Percentiles rank a stretch among this genome's conserved stretches.
Evolutionary conservation across 768 basidiomycete species (phyloP).

Genomic region (Calocybe indica): DNA sequence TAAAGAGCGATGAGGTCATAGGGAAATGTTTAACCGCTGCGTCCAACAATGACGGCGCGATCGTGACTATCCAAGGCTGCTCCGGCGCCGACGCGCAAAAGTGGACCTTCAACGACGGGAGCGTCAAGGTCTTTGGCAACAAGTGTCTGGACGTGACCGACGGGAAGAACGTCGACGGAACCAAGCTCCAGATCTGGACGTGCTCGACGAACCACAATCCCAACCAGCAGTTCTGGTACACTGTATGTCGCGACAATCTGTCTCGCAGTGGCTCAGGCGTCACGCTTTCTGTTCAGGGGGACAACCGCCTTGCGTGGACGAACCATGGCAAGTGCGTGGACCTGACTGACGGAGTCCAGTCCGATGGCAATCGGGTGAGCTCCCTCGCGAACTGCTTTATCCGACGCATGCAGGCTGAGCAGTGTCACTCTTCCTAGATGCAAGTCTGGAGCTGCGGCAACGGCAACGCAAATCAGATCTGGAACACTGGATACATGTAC

Average conservation of each 20-base stretch:
- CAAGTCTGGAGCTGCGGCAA: conserved; percentile 40
- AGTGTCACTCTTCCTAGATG: conserved; percentile 20
- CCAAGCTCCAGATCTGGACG: conserved; percentile 47
- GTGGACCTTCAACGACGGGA: conserved; percentile 40
- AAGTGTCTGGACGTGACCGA: conserved; percentile 46
- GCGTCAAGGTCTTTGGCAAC: conserved; percentile 35
- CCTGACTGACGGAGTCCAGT: conserved; percentile 31
- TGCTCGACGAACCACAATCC: conserved; percentile 28
- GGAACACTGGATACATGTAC: conserved; percentile 44
- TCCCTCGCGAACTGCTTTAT: not conserved
- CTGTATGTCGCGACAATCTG: conserved; percentile 17
- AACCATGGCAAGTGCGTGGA: conserved; percentile 46
- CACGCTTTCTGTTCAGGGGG: conserved; percentile 9
- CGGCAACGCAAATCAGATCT: conserved; percentile 43
- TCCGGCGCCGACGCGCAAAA: conserved; percentile 37
- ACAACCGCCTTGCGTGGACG: conserved; percentile 40
- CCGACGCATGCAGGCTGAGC: not conserved
- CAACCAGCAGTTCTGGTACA: conserved; percentile 44
- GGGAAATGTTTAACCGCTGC: conserved; percentile 49
- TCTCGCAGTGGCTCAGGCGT: not conserved
- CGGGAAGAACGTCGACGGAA: conserved; percentile 36
- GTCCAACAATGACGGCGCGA: conserved; percentile 41
- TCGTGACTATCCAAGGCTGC: conserved; percentile 42
- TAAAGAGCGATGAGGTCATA: conserved; percentile 8
- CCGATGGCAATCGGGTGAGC: conserved; percentile 36